Evolutionary conservation across 169 alveolate genomes (phyloP).

Genomic region (Eimeria acervulina): DNA sequence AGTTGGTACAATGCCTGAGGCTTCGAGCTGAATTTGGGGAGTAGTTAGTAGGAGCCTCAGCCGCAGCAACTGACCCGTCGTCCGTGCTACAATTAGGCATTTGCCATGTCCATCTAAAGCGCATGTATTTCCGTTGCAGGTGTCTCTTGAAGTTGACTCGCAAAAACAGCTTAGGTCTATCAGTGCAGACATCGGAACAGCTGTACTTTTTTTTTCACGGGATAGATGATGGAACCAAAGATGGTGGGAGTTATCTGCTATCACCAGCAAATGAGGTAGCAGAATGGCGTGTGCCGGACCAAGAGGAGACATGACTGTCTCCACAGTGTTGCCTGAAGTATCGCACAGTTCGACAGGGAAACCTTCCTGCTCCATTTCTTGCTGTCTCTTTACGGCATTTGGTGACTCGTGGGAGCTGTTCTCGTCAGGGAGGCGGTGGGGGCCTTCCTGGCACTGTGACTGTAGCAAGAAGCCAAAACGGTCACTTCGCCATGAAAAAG

Average conservation of each 20-base stretch:
- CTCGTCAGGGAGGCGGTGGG: constrained; percentile 51
- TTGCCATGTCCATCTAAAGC: constrained; percentile 33
- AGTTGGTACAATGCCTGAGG: constrained; percentile 16
- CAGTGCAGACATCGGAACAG: not conserved
- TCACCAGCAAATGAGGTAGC: constrained; percentile 61
- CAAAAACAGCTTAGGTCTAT: not conserved
- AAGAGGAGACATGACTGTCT: constrained; percentile 50
- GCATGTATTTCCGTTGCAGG: not conserved
- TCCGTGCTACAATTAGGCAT: constrained; percentile 7
- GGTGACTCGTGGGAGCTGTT: not conserved
- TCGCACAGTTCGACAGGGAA: constrained; percentile 73
- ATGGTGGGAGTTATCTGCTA: constrained; percentile 58
- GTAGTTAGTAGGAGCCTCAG: not conserved
- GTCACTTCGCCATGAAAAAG: constrained; percentile 20
- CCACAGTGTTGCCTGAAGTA: constrained; percentile 54
- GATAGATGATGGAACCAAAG: constrained; percentile 22
- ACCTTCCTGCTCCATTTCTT: constrained; percentile 32
- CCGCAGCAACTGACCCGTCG: constrained; percentile 64
- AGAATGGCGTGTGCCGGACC: constrained; percentile 53
- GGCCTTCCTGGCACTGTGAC: constrained; percentile 56
- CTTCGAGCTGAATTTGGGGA: constrained; percentile 61
- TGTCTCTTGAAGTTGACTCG: not conserved
- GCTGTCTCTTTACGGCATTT: not conserved
- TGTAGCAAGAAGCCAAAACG: constrained; percentile 17
- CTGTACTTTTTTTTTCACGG: not conserved